These are phyloP conservation scores for Misopates orontium DNA, from an alignment of 257 asterid species.

Conservation along the genomic window DNA sequence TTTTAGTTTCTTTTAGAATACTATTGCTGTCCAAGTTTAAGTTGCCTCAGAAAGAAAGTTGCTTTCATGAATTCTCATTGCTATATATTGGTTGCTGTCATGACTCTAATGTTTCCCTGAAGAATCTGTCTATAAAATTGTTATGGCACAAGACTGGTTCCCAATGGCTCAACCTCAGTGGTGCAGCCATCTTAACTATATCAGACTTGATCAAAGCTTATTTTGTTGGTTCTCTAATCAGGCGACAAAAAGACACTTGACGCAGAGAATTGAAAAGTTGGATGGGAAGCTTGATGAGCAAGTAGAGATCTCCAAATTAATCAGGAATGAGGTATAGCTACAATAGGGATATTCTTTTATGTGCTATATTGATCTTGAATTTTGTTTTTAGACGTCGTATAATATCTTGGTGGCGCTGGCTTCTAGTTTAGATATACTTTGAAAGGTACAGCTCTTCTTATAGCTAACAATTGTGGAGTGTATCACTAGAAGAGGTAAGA, in stretches of 20 bases:
- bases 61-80: background rate
- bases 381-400: background rate
- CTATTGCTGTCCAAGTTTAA: background rate
- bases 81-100: background rate
- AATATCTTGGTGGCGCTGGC: background rate
- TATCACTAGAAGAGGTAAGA: conserved; percentile 4
- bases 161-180: background rate
- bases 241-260: conserved; percentile 89
- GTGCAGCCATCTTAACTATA: background rate
- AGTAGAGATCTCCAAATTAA: conserved; percentile 72
- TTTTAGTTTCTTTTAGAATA: background rate
- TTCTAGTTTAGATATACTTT: background rate
- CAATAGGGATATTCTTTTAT: background rate
- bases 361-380: background rate
- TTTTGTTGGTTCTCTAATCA: conserved; percentile 28
- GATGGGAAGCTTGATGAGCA: conserved; percentile 92
- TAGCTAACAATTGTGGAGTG: background rate
- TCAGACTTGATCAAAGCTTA: conserved; percentile 13
- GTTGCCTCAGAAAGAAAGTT: background rate
- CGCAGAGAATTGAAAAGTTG: conserved; percentile 91
- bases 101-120: background rate
- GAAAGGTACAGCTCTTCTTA: background rate
- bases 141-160: background rate
- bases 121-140: background rate
- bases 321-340: conserved; percentile 61